These are phyloP conservation scores for Taphrina populina DNA, from an alignment of 1,139 yeast species.

Conservation along the genomic window DNA sequence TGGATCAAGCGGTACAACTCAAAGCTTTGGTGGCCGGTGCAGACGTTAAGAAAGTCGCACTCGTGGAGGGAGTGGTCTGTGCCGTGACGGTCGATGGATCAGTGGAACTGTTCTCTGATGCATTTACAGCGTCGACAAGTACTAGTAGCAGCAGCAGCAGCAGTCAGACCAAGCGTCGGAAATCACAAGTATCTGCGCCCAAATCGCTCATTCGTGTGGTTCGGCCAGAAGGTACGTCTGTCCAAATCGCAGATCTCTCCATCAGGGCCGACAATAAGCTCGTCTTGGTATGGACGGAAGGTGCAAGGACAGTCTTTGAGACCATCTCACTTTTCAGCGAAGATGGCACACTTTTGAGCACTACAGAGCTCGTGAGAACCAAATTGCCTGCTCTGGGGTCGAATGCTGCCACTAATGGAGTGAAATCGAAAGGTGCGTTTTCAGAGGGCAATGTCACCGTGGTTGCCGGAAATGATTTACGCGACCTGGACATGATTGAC, in stretches of 20 bases:
- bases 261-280: conserved; percentile 50
- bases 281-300: conserved; percentile 68
- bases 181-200: conserved; percentile 51
- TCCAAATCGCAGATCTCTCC: conserved; percentile 50
- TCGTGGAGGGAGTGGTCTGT: conserved; percentile 51
- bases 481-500: conserved; percentile 48
- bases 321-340: conserved; percentile 64
- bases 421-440: conserved; percentile 46
- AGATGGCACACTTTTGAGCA: conserved; percentile 34
- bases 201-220: conserved; percentile 50
- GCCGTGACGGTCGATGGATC: conserved; percentile 64
- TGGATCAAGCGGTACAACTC: conserved; percentile 44
- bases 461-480: conserved; percentile 43
- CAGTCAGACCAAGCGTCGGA: conserved; percentile 36
- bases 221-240: conserved; percentile 50
- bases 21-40: conserved; percentile 67
- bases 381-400: conserved; percentile 60
- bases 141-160: too few species aligned
- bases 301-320: conserved; percentile 46
- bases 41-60: conserved; percentile 53
- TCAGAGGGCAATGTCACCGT: conserved; percentile 64
- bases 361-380: conserved; percentile 20
- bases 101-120: conserved; percentile 63
- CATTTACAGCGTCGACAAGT: conserved; percentile 44
- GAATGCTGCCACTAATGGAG: conserved; percentile 70